Conservation (phyloP, 169 alveolate genomes). For the Eimeria acervulina region DNA sequence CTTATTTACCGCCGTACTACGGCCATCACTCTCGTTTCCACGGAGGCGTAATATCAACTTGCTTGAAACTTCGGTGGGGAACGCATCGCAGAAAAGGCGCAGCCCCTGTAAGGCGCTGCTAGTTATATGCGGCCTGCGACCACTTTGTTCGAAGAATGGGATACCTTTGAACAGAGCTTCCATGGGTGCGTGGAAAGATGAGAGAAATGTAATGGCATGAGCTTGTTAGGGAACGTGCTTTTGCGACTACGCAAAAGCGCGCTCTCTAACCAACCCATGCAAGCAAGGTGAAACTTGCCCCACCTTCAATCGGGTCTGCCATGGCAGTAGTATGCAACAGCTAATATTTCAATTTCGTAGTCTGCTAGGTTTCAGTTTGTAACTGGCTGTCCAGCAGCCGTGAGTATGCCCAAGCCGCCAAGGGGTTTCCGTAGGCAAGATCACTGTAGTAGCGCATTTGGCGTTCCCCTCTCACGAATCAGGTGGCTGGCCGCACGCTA, state of each 20-base stretch:
- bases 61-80: neutral
- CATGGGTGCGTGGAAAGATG: neutral
- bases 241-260: neutral
- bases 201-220: neutral
- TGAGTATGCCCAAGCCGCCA: neutral
- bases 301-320: neutral
- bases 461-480: neutral
- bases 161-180: neutral
- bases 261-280: no score
- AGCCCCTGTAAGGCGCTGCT: neutral
- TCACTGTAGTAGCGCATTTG: neutral
- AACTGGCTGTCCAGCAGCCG: neutral
- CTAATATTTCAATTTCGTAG: neutral
- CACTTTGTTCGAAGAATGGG: neutral
- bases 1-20: neutral
- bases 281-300: neutral
- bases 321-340: neutral
- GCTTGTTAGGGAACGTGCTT: neutral
- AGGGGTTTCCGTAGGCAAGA: neutral
- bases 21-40: neutral
- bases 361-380: neutral
- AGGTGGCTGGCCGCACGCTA: neutral
- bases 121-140: neutral
- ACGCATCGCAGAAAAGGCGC: neutral
- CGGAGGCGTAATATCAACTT: neutral